These are phyloP conservation scores for Thermochaetoides thermophila DNA, from an alignment of 495 filamentous ascomycete genomes.

Conservation along the genomic window DNA sequence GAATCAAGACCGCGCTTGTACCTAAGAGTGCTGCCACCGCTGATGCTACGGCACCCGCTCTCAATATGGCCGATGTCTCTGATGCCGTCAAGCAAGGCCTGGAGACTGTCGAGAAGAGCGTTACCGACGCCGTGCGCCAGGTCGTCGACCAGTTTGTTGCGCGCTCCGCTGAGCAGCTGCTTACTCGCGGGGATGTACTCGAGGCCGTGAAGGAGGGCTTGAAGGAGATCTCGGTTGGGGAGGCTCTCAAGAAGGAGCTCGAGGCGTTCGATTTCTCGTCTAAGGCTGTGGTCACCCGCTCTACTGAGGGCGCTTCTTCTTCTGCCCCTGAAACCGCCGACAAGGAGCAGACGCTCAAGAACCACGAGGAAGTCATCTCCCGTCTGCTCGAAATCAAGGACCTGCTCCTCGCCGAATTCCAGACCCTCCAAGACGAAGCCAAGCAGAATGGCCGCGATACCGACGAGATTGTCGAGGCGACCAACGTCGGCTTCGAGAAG, in stretches of 20 bases:
- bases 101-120: conserved; percentile 2
- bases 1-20: conserved; percentile 2
- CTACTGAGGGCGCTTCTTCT: no score
- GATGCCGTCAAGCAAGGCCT: conserved; percentile 10
- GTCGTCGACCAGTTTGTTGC: conserved; percentile 4
- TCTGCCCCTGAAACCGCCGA: no score
- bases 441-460: conserved; percentile 65
- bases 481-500: conserved; percentile 71
- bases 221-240: conserved; percentile 2
- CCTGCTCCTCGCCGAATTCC: conserved; percentile 53
- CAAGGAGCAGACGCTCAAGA: conserved; percentile 10
- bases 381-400: conserved; percentile 62
- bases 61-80: conserved; percentile 2
- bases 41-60: no score
- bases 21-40: conserved; percentile 7
- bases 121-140: conserved; percentile 23
- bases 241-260: conserved; percentile 13
- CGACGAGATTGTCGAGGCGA: conserved; percentile 67
- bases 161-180: no score
- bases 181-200: conserved; percentile 4
- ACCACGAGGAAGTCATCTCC: conserved; percentile 49
- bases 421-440: conserved; percentile 42
- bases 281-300: conserved; percentile 21
- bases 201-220: conserved; percentile 16
- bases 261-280: conserved; percentile 13